These are phyloP conservation scores for Echium plantagineum DNA, from an alignment of 257 asterid species.

Conservation along the genomic window DNA sequence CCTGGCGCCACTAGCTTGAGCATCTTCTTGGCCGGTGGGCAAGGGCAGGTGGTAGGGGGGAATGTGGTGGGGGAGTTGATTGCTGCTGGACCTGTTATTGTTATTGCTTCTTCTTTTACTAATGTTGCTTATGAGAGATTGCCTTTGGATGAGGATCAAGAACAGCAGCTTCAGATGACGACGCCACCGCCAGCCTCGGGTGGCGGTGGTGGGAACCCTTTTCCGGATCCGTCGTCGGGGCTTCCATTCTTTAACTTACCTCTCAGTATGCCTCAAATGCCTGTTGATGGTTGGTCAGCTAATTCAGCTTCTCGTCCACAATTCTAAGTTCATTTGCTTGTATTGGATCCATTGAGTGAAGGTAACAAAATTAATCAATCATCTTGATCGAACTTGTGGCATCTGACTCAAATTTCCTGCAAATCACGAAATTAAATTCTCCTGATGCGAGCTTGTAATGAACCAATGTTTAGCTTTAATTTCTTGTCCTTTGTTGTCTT, in stretches of 20 bases:
- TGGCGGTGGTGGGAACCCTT: conserved; percentile 21
- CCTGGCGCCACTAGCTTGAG: conserved; percentile 54
- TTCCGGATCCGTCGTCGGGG: conserved; percentile 56
- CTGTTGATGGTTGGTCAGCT: conserved; percentile 62
- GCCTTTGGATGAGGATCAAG: conserved; percentile 38
- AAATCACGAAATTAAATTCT: too few relatives aligned
- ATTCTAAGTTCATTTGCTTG: conserved; percentile 13
- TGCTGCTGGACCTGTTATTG: conserved; percentile 47
- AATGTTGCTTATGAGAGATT: conserved; percentile 54
- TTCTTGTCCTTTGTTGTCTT: too few relatives aligned
- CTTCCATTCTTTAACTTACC: conserved; percentile 76
- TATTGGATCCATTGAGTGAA: background rate
- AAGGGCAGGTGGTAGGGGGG: conserved; percentile 59
- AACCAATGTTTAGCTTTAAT: too few relatives aligned
- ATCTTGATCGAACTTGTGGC: background rate
- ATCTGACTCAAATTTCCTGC: background rate
- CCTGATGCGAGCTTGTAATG: too few relatives aligned
- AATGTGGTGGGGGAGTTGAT: conserved; percentile 48
- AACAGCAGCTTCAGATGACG: conserved; percentile 21
- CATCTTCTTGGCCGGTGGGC: conserved; percentile 41
- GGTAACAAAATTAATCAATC: background rate
- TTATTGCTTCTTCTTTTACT: conserved; percentile 43
- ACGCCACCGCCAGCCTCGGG: conserved; percentile 23
- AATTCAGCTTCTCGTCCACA: conserved; percentile 41
- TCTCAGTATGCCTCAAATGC: conserved; percentile 44